Conservation (phyloP, 2,329 filamentous ascomycete species). For the Lithohypha guttulata region DNA sequence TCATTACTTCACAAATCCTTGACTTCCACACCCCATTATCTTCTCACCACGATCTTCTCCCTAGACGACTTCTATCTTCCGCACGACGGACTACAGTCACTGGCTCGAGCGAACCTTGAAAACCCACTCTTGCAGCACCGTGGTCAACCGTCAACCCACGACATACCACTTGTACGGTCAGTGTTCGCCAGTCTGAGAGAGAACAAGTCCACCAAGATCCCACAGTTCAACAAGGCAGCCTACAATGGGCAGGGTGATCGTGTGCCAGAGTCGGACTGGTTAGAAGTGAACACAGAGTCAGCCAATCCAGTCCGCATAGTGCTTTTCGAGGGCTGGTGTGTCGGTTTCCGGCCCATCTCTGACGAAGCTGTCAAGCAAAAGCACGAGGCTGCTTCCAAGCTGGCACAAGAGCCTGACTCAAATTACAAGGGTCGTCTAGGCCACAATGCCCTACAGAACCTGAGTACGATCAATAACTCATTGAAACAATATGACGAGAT, state of each 20-base stretch:
- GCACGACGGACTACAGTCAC: constrained; percentile 54
- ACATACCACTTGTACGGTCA: constrained; percentile 51
- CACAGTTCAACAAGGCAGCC: constrained; percentile 73
- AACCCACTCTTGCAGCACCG: constrained; percentile 72
- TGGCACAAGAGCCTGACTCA: constrained; percentile 32
- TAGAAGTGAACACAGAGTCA: constrained; percentile 34
- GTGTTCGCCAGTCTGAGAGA: constrained; percentile 52
- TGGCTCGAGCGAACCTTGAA: constrained; percentile 53
- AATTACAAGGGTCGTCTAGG: constrained; percentile 42
- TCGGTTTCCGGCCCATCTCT: constrained; percentile 64
- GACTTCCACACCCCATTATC: constrained; percentile 40
- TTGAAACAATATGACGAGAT: constrained; percentile 49
- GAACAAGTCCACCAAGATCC: constrained; percentile 49
- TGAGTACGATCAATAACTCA: constrained; percentile 49
- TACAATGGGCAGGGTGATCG: constrained; percentile 69
- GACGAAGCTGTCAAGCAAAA: constrained; percentile 44
- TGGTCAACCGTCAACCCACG: constrained; percentile 76
- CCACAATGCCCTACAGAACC: constrained; percentile 44
- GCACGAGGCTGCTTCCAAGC: constrained; percentile 38
- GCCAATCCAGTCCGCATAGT: constrained; percentile 46
- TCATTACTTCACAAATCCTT: constrained; percentile 53
- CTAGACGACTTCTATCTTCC: constrained; percentile 85
- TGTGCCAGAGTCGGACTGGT: constrained; percentile 52
- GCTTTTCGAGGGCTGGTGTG: constrained; percentile 83
- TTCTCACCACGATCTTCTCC: constrained; percentile 61